A percentile compares a stretch with the other conserved stretches of the same genome.
Conservation (phyloP, 371 early-diverging fungal species). For the Conidiobolus incongruus region DNA sequence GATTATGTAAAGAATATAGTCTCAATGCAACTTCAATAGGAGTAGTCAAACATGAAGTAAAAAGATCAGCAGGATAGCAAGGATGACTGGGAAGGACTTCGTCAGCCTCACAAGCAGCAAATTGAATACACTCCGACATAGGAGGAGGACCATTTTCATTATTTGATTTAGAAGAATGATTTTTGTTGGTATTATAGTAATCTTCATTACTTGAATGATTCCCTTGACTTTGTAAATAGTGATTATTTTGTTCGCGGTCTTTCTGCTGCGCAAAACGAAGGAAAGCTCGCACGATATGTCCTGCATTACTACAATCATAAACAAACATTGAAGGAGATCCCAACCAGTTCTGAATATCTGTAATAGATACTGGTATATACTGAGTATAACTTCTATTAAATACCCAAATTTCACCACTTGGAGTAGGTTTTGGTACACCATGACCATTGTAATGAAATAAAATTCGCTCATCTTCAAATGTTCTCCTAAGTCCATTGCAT, state of each 20-base stretch:
- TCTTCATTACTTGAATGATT: conserved; percentile 6
- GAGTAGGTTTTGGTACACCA: conserved; percentile 89
- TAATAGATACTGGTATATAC: conserved; percentile 83
- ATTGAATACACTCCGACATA: conserved; percentile 71
- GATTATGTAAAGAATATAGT: conserved; percentile 78
- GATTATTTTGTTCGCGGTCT: conserved; percentile 35
- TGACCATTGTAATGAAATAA: conserved; percentile 96
- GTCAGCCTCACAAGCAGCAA: conserved; percentile 73
- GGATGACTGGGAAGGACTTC: conserved; percentile 85
- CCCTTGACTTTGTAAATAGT: conserved; percentile 8
- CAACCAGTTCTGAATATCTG: conserved; percentile 80
- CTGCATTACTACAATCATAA: conserved; percentile 89
- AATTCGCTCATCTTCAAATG: conserved; percentile 81
- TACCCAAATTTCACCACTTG: conserved; percentile 94
- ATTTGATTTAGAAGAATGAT: too few relatives aligned
- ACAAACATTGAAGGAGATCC: conserved; percentile 91
- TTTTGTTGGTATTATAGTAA: neutral
- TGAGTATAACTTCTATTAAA: conserved; percentile 93
- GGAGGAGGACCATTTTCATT: conserved; percentile 14
- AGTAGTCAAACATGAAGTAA: conserved; percentile 86
- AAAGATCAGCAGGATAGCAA: conserved; percentile 86
- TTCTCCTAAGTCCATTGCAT: conserved; percentile 54
- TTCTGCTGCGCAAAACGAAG: conserved; percentile 69
- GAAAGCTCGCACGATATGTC: conserved; percentile 72
- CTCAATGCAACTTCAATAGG: conserved; percentile 86